phyloP scores from a whole-genome alignment of 208 protist genomes.

The Plasmodiophora brassicae region DNA sequence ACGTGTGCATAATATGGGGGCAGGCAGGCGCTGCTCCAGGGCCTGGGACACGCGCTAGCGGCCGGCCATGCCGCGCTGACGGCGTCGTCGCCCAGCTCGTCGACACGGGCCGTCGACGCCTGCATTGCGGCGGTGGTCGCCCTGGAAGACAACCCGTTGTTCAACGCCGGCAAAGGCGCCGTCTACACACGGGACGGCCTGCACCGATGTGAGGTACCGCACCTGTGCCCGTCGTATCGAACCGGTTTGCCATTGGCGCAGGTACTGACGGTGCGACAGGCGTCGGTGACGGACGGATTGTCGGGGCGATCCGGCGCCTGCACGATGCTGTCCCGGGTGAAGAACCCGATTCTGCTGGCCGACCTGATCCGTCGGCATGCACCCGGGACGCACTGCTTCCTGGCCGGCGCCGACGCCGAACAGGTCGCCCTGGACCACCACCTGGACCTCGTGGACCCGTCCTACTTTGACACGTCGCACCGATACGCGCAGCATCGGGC shows the following conservation, averaged over 20 bases:
- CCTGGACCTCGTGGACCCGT: neutral
- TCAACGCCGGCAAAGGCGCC: slow-evolving; percentile 22
- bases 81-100: too few species aligned
- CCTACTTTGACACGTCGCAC: slow-evolving; percentile 23
- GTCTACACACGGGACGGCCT: neutral
- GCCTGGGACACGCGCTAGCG: too few species aligned
- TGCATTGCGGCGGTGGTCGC: neutral
- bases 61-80: too few species aligned
- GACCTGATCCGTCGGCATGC: neutral
- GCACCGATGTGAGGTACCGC: too few species aligned
- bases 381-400: neutral
- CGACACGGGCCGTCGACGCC: too few species aligned
- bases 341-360: neutral
- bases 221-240: too few species aligned
- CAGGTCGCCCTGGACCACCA: neutral
- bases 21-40: too few species aligned
- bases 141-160: slow-evolving; percentile 7
- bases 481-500: neutral
- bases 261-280: too few species aligned
- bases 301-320: neutral
- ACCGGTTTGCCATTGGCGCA: too few species aligned
- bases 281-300: neutral
- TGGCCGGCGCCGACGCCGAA: neutral
- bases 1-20: too few species aligned
- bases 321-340: neutral